These are phyloP conservation scores for Barnettozyma siamensis DNA, from an alignment of 805 yeast genomes.

Conservation along the genomic window DNA sequence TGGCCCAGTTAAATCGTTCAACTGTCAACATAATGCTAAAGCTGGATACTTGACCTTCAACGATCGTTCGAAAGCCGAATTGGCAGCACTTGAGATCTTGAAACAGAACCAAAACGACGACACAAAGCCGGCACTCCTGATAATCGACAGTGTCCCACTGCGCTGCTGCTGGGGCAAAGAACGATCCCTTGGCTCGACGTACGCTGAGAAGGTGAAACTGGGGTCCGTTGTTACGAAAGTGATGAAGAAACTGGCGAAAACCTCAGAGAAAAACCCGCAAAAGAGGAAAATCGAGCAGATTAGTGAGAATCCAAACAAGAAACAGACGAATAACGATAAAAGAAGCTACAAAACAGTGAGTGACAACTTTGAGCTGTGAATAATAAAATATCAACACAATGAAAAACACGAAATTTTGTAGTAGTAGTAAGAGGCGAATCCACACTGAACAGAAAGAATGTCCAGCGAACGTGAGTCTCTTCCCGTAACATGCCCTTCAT, in stretches of 20 bases:
- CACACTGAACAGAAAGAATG: too few relatives aligned
- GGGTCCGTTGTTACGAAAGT: constrained; percentile 46
- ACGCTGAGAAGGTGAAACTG: constrained; percentile 42
- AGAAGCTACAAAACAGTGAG: not conserved
- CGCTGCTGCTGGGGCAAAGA: constrained; percentile 53
- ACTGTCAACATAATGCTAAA: constrained; percentile 50
- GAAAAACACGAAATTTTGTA: too few relatives aligned
- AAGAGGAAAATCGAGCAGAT: not conserved
- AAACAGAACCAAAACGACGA: constrained; percentile 2
- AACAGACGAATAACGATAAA: too few relatives aligned
- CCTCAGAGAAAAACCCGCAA: not conserved
- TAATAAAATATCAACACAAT: too few relatives aligned
- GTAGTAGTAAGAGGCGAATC: too few relatives aligned
- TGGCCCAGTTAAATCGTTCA: constrained; percentile 44
- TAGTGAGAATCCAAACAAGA: not conserved
- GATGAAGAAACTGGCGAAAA: constrained; percentile 37
- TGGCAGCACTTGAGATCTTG: constrained; percentile 26
- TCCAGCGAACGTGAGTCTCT: too few relatives aligned
- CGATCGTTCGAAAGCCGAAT: constrained; percentile 45
- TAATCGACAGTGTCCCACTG: constrained; percentile 38
- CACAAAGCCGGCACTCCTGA: constrained; percentile 28
- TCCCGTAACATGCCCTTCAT: too few relatives aligned
- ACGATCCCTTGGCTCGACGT: constrained; percentile 34
- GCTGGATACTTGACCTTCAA: constrained; percentile 60
- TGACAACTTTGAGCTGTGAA: not conserved